These are phyloP conservation scores for Lasiosphaeria ovina DNA, from an alignment of 495 filamentous ascomycete genomes.

Conservation along the genomic window DNA sequence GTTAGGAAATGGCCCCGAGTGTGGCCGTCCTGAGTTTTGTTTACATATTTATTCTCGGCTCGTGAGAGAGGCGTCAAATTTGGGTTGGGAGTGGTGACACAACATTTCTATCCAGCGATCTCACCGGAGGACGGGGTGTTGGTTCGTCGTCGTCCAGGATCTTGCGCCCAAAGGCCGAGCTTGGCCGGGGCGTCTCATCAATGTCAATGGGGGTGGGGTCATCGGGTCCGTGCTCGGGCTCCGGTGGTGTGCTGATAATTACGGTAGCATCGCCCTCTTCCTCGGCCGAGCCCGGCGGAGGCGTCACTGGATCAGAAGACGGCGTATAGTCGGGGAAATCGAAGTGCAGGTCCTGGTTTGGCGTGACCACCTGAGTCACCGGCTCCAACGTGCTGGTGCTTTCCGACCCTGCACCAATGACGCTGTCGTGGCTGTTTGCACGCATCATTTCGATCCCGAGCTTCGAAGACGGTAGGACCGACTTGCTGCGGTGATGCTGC, in stretches of 20 bases:
- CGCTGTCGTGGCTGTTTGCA: slow-evolving; percentile 85
- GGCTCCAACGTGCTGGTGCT: slow-evolving; percentile 34
- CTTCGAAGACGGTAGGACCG: slow-evolving; percentile 62
- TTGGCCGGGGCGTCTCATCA: slow-evolving; percentile 33
- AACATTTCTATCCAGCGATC: slow-evolving; percentile 13
- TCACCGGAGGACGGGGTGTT: slow-evolving; percentile 28
- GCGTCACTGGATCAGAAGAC: slow-evolving; percentile 14
- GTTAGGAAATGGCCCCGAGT: not conserved
- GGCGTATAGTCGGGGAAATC: slow-evolving; percentile 17
- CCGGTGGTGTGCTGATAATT: slow-evolving; percentile 29
- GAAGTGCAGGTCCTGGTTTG: slow-evolving; percentile 30
- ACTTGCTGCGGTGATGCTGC: slow-evolving; percentile 41
- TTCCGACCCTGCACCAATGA: slow-evolving; percentile 50
- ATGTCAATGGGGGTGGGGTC: slow-evolving; percentile 12
- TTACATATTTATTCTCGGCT: not conserved
- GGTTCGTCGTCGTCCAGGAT: slow-evolving; percentile 28
- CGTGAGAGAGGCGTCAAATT: slow-evolving; percentile 8
- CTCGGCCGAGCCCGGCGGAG: slow-evolving; percentile 9
- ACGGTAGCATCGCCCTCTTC: slow-evolving; percentile 23
- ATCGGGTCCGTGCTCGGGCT: slow-evolving; percentile 2
- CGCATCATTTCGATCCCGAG: slow-evolving; percentile 94
- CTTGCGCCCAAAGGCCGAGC: slow-evolving; percentile 9
- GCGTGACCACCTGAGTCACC: slow-evolving; percentile 41
- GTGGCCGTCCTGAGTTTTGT: not conserved
- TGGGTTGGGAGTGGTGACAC: slow-evolving; percentile 25